Conservation (phyloP, 805 yeast genomes). For the Maudiozyma serrabonitensis region DNA sequence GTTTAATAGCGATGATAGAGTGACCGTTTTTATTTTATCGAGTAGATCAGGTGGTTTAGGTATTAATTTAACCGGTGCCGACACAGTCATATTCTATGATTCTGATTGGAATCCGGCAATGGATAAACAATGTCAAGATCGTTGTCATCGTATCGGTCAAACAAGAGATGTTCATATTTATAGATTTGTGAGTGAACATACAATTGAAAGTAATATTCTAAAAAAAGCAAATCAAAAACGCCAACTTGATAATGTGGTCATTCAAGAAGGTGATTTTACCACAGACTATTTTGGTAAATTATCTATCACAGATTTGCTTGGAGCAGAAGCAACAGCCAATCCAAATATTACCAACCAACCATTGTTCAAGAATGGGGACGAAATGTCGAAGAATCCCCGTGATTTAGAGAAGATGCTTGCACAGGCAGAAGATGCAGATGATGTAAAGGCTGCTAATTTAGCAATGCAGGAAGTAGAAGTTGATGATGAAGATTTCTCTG, state of each 20-base stretch:
- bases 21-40: slow-evolving; percentile 85
- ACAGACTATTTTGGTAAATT: slow-evolving; percentile 89
- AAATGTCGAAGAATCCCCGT: slow-evolving; percentile 29
- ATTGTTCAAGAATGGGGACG: slow-evolving; percentile 24
- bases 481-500: slow-evolving; percentile 80
- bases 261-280: slow-evolving; percentile 96
- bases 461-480: slow-evolving; percentile 72
- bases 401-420: slow-evolving; percentile 58
- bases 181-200: slow-evolving; percentile 89
- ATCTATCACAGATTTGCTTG: slow-evolving; percentile 77
- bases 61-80: slow-evolving; percentile 96
- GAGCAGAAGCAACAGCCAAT: slow-evolving; percentile 33
- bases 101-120: slow-evolving; percentile 99
- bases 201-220: slow-evolving; percentile 91
- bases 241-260: slow-evolving; percentile 86
- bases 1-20: slow-evolving; percentile 75
- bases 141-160: slow-evolving; percentile 98
- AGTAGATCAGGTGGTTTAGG: slow-evolving; percentile 98
- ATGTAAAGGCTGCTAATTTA: slow-evolving; percentile 75
- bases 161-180: slow-evolving; percentile 96
- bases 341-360: slow-evolving; percentile 33
- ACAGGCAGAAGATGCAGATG: slow-evolving; percentile 92
- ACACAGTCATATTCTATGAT: slow-evolving; percentile 94
- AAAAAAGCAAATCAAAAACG: slow-evolving; percentile 91
- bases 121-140: slow-evolving; percentile 98